Conservation (phyloP, 306 rosid species). For the Quercus berberidifolia region DNA sequence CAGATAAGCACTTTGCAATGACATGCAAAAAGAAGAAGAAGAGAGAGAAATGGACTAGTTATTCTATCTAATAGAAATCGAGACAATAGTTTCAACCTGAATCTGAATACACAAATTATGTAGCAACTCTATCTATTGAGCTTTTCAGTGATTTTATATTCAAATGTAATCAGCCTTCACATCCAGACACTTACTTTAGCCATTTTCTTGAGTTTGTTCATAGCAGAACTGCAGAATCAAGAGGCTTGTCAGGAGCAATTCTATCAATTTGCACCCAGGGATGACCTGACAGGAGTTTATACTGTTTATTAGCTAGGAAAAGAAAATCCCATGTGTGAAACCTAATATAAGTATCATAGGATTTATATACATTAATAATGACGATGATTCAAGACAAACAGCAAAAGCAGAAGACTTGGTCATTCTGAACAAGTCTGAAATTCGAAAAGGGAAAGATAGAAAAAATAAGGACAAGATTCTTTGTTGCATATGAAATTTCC, state of each 20-base stretch:
- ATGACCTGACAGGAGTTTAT: constrained; percentile 58
- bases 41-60: neutral
- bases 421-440: neutral
- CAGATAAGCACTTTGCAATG: constrained; percentile 89
- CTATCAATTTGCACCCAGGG: constrained; percentile 99
- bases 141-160: neutral
- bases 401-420: neutral
- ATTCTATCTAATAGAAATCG: neutral
- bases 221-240: constrained; percentile 96
- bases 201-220: constrained; percentile 98
- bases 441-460: neutral
- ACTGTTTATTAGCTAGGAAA: neutral
- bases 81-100: constrained; percentile 9
- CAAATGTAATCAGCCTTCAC: constrained; percentile 7
- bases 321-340: constrained; percentile 2
- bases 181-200: constrained; percentile 62
- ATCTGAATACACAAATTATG: neutral
- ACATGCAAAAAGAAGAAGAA: constrained; percentile 31
- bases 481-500: neutral
- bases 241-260: constrained; percentile 89
- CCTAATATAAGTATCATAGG: neutral
- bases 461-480: neutral
- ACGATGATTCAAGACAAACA: neutral
- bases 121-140: constrained; percentile 4
- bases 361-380: no score